phyloP scores from a whole-genome alignment of 1,284 basidiomycete genomes.

The Heterobasidion parviporum region DNA sequence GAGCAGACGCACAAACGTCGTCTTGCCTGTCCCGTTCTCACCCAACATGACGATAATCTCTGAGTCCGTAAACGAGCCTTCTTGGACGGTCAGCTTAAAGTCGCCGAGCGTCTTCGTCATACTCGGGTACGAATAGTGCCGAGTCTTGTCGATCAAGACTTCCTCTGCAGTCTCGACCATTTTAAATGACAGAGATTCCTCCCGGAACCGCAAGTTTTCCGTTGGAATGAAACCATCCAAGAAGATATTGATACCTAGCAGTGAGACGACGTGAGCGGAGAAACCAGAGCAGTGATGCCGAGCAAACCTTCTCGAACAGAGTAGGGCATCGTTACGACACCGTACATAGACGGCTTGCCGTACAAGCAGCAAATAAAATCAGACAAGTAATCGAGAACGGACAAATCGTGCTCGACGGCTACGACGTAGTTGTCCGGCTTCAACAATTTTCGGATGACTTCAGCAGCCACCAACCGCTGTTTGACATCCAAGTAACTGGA shows the following conservation, averaged over 20 bases:
- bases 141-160: conserved; percentile 72
- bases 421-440: conserved; percentile 83
- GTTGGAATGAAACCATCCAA: conserved; percentile 96
- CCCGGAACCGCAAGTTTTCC: conserved; percentile 95
- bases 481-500: conserved; percentile 95
- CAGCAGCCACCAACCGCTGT: conserved; percentile 92
- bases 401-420: conserved; percentile 95
- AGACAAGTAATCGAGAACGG: conserved; percentile 93
- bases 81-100: conserved; percentile 90
- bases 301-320: conserved; percentile 87
- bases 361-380: conserved; percentile 97
- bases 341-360: conserved; percentile 94
- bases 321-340: conserved; percentile 96
- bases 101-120: conserved; percentile 93
- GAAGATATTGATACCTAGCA: conserved; percentile 92
- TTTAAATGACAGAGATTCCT: conserved; percentile 92
- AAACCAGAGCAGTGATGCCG: background rate
- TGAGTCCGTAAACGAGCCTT: conserved; percentile 87
- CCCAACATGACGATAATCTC: conserved; percentile 97
- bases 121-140: conserved; percentile 81
- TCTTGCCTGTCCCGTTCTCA: conserved; percentile 97
- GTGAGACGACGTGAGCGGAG: background rate
- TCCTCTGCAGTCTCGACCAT: conserved; percentile 95
- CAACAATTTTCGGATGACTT: conserved; percentile 85
- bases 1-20: conserved; percentile 89